Base-by-base conservation (phyloP, 139 green algal species). In the Chlorella vulgaris region DNA sequence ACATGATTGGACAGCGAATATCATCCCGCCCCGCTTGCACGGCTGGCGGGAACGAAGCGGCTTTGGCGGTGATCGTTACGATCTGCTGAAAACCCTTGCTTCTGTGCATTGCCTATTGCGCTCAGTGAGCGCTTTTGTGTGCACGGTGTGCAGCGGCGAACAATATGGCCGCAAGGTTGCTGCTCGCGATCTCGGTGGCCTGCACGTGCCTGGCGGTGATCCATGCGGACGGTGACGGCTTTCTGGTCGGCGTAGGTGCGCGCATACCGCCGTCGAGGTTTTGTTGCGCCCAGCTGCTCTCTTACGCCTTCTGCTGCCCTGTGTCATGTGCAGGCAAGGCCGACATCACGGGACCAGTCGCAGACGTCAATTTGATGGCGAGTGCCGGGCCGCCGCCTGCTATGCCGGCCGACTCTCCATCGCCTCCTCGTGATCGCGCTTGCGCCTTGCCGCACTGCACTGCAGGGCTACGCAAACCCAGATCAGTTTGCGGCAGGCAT, bases 341-440 rank as follows among this genome's bases (percentile, higher is more conserved):
- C 10, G 92, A 96, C 66, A 91, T 96, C 76, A 96, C 92, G 1
- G 92, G 92, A 1, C 92, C 92, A 38, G 90, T 90, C 3, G 93
- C 92, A 21, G 92, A 97, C 50, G 91, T 97, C 2, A 94, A 95
- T 73, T 79, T 97, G 5, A 97, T 97, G 94, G 93, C 95, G 68
- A n/a, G n/a, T n/a, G n/a, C n/a, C n/a, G n/a, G 43, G 81, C 33
- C 2, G 18, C 68, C 42, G 39, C 18, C 26, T 24, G 19, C 15
- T 33, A 28, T 39, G 26, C 69, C 33, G 10, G 29, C 31, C 28
- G 5, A 10, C 43, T 7, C 43, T 3, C 10, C 69, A 42, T 13
- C 69, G n/a, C 22, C 15, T 10, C n/a, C 47, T 39, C 19, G 26
- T 42, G 33, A 10, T 74, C 13, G 65, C 6, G 0, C 29, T 24